phyloP scores from a whole-genome alignment of 805 yeast genomes.

The Tetrapisispora arboricola region DNA sequence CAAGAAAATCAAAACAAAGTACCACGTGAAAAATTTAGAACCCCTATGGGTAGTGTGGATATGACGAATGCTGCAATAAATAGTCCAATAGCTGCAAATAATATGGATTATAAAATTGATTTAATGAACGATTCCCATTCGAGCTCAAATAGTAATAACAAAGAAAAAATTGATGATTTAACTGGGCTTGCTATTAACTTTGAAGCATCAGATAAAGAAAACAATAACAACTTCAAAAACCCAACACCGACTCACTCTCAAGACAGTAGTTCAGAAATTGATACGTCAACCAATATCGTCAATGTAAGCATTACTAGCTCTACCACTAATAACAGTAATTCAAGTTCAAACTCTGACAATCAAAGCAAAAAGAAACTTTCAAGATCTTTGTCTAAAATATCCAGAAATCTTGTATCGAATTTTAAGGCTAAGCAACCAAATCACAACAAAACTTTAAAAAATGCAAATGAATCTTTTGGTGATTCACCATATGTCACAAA shows the following conservation, averaged over 20 bases:
- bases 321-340: neutral
- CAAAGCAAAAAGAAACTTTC: slow-evolving; percentile 11
- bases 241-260: neutral
- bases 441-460: neutral
- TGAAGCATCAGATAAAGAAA: neutral
- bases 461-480: neutral
- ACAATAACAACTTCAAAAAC: neutral
- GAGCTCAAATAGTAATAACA: neutral
- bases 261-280: neutral
- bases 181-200: neutral
- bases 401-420: slow-evolving; percentile 20
- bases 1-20: neutral
- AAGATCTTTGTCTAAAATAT: slow-evolving; percentile 28
- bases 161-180: neutral
- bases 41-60: slow-evolving; percentile 4
- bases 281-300: neutral
- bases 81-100: slow-evolving; percentile 5
- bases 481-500: slow-evolving; percentile 1
- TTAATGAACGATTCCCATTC: neutral
- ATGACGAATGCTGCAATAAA: slow-evolving; percentile 5
- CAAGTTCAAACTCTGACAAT: neutral
- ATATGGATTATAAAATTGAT: too few species aligned
- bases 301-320: neutral
- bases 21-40: neutral
- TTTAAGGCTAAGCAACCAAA: slow-evolving; percentile 12